A percentile compares a stretch with the other conserved stretches of the same genome.
These are phyloP conservation scores for Pichia eremophila DNA, from an alignment of 805 yeast genomes.

Conservation along the genomic window DNA sequence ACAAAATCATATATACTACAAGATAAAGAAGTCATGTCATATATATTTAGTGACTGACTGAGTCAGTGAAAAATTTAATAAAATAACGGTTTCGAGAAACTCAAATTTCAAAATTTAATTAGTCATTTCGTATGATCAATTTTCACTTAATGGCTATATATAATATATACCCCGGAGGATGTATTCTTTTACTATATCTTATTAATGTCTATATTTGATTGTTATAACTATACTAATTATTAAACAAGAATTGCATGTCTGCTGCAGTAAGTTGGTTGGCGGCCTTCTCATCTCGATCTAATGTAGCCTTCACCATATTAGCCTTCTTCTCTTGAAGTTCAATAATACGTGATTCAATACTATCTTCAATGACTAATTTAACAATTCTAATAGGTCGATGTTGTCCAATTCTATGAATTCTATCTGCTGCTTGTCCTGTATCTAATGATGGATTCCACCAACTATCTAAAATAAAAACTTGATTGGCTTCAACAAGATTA, in stretches of 20 bases:
- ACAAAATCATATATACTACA: too few species aligned
- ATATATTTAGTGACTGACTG: too few species aligned
- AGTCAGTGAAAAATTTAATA: neutral
- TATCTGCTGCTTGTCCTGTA: slow-evolving; percentile 91
- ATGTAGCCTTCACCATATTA: slow-evolving; percentile 94
- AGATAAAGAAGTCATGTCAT: too few species aligned
- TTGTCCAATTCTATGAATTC: slow-evolving; percentile 97
- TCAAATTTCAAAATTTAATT: neutral
- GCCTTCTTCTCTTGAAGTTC: slow-evolving; percentile 97
- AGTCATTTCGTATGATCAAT: too few species aligned
- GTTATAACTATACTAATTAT: slow-evolving; percentile 37
- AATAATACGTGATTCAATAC: slow-evolving; percentile 91
- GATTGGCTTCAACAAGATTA: slow-evolving; percentile 93
- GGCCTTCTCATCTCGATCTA: slow-evolving; percentile 87
- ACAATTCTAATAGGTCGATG: slow-evolving; percentile 89
- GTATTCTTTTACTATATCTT: too few species aligned
- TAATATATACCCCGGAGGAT: too few species aligned
- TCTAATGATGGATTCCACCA: slow-evolving; percentile 99
- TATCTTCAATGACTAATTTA: slow-evolving; percentile 88
- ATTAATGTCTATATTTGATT: neutral
- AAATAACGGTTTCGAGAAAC: neutral
- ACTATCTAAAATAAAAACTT: slow-evolving; percentile 91
- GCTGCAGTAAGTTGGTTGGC: slow-evolving; percentile 83
- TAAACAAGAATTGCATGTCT: slow-evolving; percentile 89
- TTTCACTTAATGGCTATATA: too few species aligned